phyloP scores from a whole-genome alignment of 164 flowering plant species.

The Dillenia suffruticosa region DNA sequence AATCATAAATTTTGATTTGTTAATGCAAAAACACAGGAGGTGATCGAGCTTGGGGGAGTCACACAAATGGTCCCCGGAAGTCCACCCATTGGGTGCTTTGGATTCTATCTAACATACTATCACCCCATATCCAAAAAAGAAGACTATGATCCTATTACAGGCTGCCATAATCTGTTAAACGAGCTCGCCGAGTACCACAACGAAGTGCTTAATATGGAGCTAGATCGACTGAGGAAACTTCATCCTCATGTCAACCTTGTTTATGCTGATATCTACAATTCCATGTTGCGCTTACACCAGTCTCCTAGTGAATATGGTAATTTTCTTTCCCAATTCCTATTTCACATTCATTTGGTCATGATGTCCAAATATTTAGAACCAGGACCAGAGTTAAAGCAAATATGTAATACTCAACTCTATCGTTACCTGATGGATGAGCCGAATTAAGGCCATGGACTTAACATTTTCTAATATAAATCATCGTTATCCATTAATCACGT shows the following conservation, averaged over 20 bases:
- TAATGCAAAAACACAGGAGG: not conserved
- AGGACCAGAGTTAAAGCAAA: too few relatives aligned
- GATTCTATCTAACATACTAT: conserved; percentile 4
- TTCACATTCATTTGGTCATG: too few relatives aligned
- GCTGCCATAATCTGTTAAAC: conserved; percentile 12
- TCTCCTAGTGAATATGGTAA: conserved; percentile 9
- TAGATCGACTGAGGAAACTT: not conserved
- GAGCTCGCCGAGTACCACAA: conserved; percentile 8
- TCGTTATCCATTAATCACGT: too few relatives aligned
- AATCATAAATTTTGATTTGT: too few relatives aligned
- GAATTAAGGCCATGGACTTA: too few relatives aligned
- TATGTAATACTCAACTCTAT: too few relatives aligned
- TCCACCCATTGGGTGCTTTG: conserved; percentile 16
- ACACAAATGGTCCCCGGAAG: conserved; percentile 15
- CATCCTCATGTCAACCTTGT: conserved; percentile 12
- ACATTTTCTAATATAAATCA: too few relatives aligned
- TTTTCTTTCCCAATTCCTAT: too few relatives aligned
- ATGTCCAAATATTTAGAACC: too few relatives aligned
- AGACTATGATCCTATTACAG: conserved; percentile 9
- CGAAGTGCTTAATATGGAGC: conserved; percentile 2
- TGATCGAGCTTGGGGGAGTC: conserved; percentile 12
- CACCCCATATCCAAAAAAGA: not conserved
- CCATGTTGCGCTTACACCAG: conserved; percentile 1
- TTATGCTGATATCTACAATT: conserved; percentile 17
- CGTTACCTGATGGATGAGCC: too few relatives aligned